These are phyloP conservation scores for Amphibolis antarctica DNA, from an alignment of 106 monocot genomes.

Conservation along the genomic window DNA sequence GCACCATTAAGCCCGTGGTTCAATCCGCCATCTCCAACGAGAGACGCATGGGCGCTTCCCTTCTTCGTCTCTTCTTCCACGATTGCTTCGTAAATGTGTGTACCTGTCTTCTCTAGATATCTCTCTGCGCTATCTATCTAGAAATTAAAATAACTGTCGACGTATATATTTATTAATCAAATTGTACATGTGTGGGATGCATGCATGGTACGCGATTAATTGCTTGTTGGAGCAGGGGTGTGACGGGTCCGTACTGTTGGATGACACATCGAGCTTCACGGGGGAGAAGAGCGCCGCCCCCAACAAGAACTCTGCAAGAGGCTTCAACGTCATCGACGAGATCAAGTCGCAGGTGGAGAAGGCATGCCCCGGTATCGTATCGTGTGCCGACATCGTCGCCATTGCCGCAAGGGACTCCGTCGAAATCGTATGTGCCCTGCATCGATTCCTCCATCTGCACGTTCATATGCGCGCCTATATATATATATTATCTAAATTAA, in stretches of 20 bases:
- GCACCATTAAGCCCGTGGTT: slow-evolving; percentile 25
- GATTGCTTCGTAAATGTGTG: slow-evolving; percentile 37
- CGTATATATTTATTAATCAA: not conserved
- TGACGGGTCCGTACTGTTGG: slow-evolving; percentile 57
- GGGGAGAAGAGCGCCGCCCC: slow-evolving; percentile 57
- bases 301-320: slow-evolving; percentile 41
- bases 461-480: not conserved
- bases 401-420: slow-evolving; percentile 53
- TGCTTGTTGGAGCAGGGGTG: slow-evolving; percentile 36
- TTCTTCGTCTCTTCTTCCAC: slow-evolving; percentile 51
- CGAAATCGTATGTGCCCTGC: slow-evolving; percentile 23
- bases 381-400: slow-evolving; percentile 48
- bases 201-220: too few relatives aligned
- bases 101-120: not conserved
- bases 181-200: not conserved
- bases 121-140: not conserved
- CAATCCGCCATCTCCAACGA: slow-evolving; percentile 40
- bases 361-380: slow-evolving; percentile 39
- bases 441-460: not conserved
- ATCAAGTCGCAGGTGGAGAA: slow-evolving; percentile 47
- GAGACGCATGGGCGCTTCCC: slow-evolving; percentile 41
- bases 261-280: slow-evolving; percentile 58
- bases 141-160: not conserved
- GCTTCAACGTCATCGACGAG: slow-evolving; percentile 59
- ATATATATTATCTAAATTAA: too few relatives aligned